Evolutionary conservation across 306 rosid species (phyloP).

Genomic region (Datisca glomerata): DNA sequence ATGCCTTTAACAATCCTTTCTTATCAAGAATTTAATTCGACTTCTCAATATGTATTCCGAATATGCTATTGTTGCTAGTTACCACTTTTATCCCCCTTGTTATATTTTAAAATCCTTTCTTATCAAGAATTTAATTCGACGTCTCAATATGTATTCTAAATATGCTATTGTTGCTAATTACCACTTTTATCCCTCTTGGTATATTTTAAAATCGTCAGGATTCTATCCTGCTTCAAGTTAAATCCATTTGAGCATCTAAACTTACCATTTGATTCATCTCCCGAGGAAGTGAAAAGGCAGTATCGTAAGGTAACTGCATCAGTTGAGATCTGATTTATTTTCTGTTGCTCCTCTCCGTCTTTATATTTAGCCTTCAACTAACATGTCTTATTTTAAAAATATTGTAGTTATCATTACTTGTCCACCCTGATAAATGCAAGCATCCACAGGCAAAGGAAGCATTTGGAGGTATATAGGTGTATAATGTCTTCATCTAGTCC

Average conservation of each 20-base stretch:
- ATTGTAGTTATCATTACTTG: conserved; percentile 76
- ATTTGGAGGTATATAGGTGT: conserved; percentile 59
- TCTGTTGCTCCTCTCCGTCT: not conserved
- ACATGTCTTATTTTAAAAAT: conserved; percentile 8
- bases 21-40: too few species aligned
- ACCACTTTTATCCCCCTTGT: conserved; percentile 1
- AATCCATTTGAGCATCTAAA: conserved; percentile 76
- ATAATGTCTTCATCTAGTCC: too few species aligned
- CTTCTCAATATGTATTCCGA: conserved; percentile 1
- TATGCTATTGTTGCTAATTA: conserved; percentile 14
- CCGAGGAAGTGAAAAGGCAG: conserved; percentile 76
- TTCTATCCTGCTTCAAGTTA: conserved; percentile 86
- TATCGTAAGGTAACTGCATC: conserved; percentile 68
- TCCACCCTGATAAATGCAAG: conserved; percentile 98
- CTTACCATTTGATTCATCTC: conserved; percentile 61
- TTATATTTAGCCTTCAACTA: conserved; percentile 2
- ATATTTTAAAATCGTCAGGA: conserved; percentile 30
- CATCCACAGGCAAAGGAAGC: conserved; percentile 98
- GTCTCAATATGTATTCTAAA: conserved; percentile 1
- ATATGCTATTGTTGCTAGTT: conserved; percentile 12
- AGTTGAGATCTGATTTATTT: conserved; percentile 6
- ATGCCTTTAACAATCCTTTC: too few species aligned
- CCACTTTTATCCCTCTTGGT: not conserved
- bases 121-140: too few species aligned
- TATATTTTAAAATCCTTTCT: too few species aligned